A percentile compares a stretch with the other conserved stretches of the same genome.
These are phyloP conservation scores for Bipolaris gigantea DNA, from an alignment of 2,329 filamentous ascomycete species.

Conservation along the genomic window DNA sequence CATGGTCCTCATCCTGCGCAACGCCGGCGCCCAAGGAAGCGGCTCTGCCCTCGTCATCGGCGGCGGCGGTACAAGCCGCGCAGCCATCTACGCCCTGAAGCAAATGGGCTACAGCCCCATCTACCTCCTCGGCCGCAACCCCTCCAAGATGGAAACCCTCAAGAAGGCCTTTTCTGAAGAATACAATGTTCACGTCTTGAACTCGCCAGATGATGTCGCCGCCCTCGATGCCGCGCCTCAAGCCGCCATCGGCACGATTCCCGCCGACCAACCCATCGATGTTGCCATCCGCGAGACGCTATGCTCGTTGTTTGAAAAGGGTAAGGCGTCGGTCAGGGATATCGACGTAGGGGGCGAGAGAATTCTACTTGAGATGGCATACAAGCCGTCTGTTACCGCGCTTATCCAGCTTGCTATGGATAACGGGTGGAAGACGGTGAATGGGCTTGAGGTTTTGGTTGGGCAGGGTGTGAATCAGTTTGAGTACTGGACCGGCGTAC, in stretches of 20 bases:
- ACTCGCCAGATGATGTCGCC: slow-evolving; percentile 55
- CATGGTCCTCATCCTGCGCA: slow-evolving; percentile 78
- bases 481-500: slow-evolving; percentile 81
- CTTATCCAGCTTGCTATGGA: slow-evolving; percentile 81
- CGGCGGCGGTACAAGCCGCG: slow-evolving; percentile 87
- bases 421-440: slow-evolving; percentile 78
- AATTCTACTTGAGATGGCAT: slow-evolving; percentile 90
- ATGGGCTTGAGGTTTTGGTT: slow-evolving; percentile 84
- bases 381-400: slow-evolving; percentile 81
- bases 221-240: slow-evolving; percentile 55
- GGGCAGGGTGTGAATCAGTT: slow-evolving; percentile 88
- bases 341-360: slow-evolving; percentile 37
- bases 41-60: slow-evolving; percentile 78
- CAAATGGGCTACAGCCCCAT: slow-evolving; percentile 82
- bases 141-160: slow-evolving; percentile 67
- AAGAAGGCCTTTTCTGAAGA: slow-evolving; percentile 70
- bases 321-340: slow-evolving; percentile 16
- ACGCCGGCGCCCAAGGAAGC: slow-evolving; percentile 57
- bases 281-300: slow-evolving; percentile 67
- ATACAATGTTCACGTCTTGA: slow-evolving; percentile 65
- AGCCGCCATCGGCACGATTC: slow-evolving; percentile 87
- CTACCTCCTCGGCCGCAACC: slow-evolving; percentile 80
- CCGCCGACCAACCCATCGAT: slow-evolving; percentile 84
- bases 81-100: slow-evolving; percentile 85
- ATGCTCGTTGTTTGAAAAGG: slow-evolving; percentile 53